Conservation (phyloP, 768 basidiomycete species). For the Phaeolepiota aurea region DNA sequence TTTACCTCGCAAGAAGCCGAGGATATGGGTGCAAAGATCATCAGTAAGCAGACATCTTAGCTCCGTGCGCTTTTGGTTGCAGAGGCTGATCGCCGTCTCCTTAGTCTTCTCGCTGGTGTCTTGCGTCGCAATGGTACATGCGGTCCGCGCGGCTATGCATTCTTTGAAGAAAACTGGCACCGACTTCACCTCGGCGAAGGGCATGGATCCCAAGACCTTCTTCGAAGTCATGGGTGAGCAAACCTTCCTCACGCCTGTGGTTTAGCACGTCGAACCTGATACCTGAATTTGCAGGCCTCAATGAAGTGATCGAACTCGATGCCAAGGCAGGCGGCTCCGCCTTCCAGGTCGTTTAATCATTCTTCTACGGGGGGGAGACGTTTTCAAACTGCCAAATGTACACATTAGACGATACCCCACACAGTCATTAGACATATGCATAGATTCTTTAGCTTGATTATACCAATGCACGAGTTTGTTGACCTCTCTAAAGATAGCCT, state of each 20-base stretch:
- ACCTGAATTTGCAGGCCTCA: constrained; percentile 28
- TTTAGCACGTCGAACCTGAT: not conserved
- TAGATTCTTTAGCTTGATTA: no score
- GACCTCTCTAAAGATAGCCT: no score
- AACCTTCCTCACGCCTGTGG: not conserved
- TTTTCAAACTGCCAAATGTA: no score
- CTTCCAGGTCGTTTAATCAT: constrained; percentile 38
- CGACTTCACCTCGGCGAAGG: constrained; percentile 47
- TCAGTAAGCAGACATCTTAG: constrained; percentile 39
- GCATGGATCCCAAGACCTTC: constrained; percentile 74
- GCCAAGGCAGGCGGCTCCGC: constrained; percentile 50
- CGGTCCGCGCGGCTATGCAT: constrained; percentile 70
- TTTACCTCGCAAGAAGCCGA: constrained; percentile 68
- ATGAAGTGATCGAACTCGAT: constrained; percentile 47
- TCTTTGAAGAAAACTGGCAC: constrained; percentile 73
- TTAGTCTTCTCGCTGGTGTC: constrained; percentile 72
- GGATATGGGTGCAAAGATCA: constrained; percentile 64
- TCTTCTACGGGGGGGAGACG: no score
- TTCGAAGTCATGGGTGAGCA: constrained; percentile 65
- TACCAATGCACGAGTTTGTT: no score
- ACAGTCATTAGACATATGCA: no score
- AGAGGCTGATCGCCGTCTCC: not conserved
- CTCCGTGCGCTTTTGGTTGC: not conserved
- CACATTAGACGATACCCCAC: no score
- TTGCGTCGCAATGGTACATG: constrained; percentile 70